phyloP scores from a whole-genome alignment of 139 green algal genomes.

The Chlorella sp. region DNA sequence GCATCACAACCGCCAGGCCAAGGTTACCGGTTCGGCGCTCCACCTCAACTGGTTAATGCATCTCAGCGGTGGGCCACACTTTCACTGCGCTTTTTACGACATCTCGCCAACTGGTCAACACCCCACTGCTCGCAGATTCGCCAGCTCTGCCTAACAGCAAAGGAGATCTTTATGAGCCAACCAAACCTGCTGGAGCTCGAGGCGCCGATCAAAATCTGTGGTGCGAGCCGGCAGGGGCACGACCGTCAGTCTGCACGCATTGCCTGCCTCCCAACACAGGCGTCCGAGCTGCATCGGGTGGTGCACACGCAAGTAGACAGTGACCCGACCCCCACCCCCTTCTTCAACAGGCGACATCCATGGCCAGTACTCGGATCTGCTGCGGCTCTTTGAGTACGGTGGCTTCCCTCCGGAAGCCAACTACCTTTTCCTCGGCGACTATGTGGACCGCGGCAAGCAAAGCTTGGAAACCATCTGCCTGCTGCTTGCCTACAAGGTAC shows the following conservation, averaged over 20 bases:
- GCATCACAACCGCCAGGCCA: no score
- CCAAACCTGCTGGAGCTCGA: constrained; percentile 98
- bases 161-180: constrained; percentile 97
- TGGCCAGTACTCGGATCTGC: constrained; percentile 97
- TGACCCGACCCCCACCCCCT: not conserved
- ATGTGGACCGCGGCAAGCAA: constrained; percentile 99
- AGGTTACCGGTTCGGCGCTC: no score
- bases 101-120: no score
- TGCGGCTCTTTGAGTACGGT: constrained; percentile 99
- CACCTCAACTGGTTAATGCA: no score
- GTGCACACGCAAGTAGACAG: no score
- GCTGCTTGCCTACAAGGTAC: constrained; percentile 97
- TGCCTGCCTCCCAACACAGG: not conserved
- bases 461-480: constrained; percentile 99
- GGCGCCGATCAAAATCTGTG: constrained; percentile 99
- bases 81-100: no score
- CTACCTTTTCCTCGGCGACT: constrained; percentile 99
- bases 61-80: no score
- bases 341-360: constrained; percentile 94
- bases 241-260: not conserved
- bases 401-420: constrained; percentile 99
- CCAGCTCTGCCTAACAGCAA: constrained; percentile 91
- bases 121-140: constrained; percentile 72
- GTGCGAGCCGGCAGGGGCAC: constrained; percentile 45
- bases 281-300: no score